Evolutionary conservation across 129 eudicot species (phyloP), one percentile per base, ranked within the genome.

Genomic region (Dittrichia graveolens): DNA sequence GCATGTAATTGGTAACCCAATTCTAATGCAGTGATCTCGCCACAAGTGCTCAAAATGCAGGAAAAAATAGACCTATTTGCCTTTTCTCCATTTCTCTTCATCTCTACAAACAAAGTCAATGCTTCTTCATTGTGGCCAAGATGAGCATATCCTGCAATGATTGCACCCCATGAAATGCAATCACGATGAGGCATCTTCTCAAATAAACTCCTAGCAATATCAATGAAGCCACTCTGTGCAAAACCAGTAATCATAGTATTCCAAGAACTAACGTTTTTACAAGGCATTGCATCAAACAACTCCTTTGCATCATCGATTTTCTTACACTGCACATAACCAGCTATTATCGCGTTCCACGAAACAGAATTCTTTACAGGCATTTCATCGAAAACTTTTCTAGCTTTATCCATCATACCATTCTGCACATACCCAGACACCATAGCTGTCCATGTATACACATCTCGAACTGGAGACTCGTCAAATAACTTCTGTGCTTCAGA

Each of bases 241-340:
- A 38, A 61, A 12, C 67, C 67, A 39, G 67, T 61, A 39, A 61
- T 61, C 67, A 61, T 61, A 14, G 67, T 61, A 39, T 61, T 61
- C 67, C 67, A 61, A 61, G 67, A 61, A 61, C 67, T 61, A 40
- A 61, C 47, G 48, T 61, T 61, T 61, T 61, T 61, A 61, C 67
- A 61, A 3, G 67, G 67, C 67, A 61, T 61, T 14, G 67, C 67
- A 14, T 38, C 47, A 61, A 61, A 61, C 47, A 61, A 38, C 31
- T 61, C 67, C 47, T 61, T 61, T 38, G 67, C 67, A 61, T 38
- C 67, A 39, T 61, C 7, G 40, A 61, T 61, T 61, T 39, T 14
- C 34, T 61, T 61, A 14, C 67, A 39, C 47, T 61, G 47, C 46
- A 61, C n/a, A 61, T 61, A 61, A n/a, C 67, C 67, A 61, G 47